Evolutionary conservation across 139 green algal genomes (phyloP), one percentile per base, ranked within the genome.

Genomic region (Micractinium sp.): DNA sequence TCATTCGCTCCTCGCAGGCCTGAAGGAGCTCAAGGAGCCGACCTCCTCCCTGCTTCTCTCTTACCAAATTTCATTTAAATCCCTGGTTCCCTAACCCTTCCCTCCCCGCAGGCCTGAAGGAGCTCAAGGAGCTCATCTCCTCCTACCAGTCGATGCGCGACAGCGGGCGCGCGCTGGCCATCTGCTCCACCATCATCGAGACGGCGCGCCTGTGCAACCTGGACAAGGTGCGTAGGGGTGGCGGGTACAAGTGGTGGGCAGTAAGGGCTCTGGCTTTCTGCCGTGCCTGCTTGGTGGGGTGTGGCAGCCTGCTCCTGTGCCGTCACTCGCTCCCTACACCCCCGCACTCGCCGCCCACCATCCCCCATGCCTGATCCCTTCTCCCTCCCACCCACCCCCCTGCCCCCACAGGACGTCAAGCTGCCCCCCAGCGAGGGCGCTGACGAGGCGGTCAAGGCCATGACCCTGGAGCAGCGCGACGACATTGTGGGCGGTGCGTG

Each of bases 171-270:
- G 97, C 92, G 18, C 82, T 93, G 79, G 94, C 97, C 92, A 99
- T 99, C 91, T 96, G 95, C 87, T 94, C 94, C 89, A 98, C 96
- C 92, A 99, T 99, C 94, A 97, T 99, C 81, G 95, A 98, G 92
- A 99, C 97, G 0, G 98, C 98, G 0, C 91, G 91, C 53, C 94
- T 96, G 95, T 99, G 97, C 96, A 99, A 99, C 93, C 94, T 99
- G 87, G 98, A 99, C 92, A 96, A 96, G 90, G 90, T 83, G 81
- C 19, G 84, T 5, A 20, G 36, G 1, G 22, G 35, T 81, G 69
- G 2, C 4, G 60, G 60, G 69, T 36, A 3, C 29, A 20, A 3
- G 69, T n/a, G n/a, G n/a, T n/a, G n/a, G n/a, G n/a, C n/a, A n/a
- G n/a, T n/a, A n/a, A n/a, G n/a, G n/a, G n/a, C n/a, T n/a, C 31